A percentile compares a stretch with the other conserved stretches of the same genome.
Evolutionary conservation across 1,139 yeast species (phyloP).

Genomic region (Saccharomyces hybrid): DNA sequence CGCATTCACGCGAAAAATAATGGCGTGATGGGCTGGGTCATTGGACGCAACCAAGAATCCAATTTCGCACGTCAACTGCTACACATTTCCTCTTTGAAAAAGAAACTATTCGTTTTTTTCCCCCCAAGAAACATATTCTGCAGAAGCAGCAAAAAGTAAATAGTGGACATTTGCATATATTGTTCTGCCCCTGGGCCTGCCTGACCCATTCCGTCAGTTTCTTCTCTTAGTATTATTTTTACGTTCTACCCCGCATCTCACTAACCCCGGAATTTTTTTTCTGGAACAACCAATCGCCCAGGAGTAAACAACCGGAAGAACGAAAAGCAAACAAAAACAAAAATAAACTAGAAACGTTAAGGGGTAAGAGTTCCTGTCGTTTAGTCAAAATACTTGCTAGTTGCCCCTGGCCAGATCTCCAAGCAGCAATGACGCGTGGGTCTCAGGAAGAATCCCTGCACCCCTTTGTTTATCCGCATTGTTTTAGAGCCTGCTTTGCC

Average conservation of each 20-base stretch:
- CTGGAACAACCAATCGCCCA: neutral
- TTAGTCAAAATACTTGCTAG: neutral
- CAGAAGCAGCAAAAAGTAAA: neutral
- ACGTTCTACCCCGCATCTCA: neutral
- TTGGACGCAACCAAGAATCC: neutral
- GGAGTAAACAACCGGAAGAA: neutral
- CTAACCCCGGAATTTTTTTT: neutral
- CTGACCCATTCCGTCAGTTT: neutral
- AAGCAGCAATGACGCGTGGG: neutral
- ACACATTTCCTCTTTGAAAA: neutral
- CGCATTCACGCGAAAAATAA: neutral
- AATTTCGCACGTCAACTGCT: neutral
- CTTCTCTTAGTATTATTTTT: neutral
- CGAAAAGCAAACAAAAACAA: neutral
- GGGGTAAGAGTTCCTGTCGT: neutral
- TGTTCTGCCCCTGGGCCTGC: neutral
- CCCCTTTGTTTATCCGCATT: neutral
- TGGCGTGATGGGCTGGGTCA: neutral
- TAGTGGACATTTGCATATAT: neutral
- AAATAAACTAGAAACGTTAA: neutral
- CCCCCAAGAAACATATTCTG: neutral
- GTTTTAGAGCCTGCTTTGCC: neutral
- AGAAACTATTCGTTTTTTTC: neutral
- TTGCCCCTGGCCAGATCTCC: neutral
- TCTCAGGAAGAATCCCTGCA: neutral